Evolutionary conservation across 2,329 filamentous ascomycete species (phyloP).

Genomic region (Diaporthe longicolla): DNA sequence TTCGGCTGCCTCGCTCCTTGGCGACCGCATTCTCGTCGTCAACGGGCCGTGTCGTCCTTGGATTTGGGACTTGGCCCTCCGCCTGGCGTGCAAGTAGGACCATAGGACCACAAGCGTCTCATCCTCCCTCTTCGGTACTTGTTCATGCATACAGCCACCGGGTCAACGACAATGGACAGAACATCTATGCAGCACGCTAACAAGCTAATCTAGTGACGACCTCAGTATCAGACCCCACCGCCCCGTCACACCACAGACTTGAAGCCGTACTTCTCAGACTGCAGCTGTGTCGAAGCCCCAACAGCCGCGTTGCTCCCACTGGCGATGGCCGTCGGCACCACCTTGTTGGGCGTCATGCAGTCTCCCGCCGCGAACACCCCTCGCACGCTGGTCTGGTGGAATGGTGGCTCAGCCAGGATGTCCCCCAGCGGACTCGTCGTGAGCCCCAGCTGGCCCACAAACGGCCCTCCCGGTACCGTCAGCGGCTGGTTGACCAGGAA

Average conservation of each 20-base stretch:
- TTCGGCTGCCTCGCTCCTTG: background rate
- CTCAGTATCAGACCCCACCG: background rate
- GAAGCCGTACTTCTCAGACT: constrained; percentile 30
- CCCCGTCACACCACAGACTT: constrained; percentile 14
- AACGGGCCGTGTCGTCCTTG: background rate
- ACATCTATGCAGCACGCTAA: background rate
- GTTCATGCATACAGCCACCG: background rate
- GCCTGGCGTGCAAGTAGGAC: background rate
- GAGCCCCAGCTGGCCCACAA: constrained; percentile 36
- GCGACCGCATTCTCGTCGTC: background rate
- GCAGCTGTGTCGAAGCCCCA: constrained; percentile 29
- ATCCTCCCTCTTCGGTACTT: background rate
- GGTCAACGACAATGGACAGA: background rate
- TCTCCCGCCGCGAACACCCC: constrained; percentile 38
- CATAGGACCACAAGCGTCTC: too few relatives aligned
- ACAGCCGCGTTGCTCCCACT: constrained; percentile 33
- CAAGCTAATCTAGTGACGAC: background rate
- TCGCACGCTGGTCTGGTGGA: constrained; percentile 35
- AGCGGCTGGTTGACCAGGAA: constrained; percentile 36
- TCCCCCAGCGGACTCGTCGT: constrained; percentile 16
- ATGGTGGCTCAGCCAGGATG: constrained; percentile 29
- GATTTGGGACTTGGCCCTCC: background rate
- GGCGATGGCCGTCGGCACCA: constrained; percentile 31
- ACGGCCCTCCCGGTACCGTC: constrained; percentile 27
- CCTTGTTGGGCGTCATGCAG: constrained; percentile 37